phyloP scores from a whole-genome alignment of 129 eudicot genomes.

The Heracleum sosnowskyi region DNA sequence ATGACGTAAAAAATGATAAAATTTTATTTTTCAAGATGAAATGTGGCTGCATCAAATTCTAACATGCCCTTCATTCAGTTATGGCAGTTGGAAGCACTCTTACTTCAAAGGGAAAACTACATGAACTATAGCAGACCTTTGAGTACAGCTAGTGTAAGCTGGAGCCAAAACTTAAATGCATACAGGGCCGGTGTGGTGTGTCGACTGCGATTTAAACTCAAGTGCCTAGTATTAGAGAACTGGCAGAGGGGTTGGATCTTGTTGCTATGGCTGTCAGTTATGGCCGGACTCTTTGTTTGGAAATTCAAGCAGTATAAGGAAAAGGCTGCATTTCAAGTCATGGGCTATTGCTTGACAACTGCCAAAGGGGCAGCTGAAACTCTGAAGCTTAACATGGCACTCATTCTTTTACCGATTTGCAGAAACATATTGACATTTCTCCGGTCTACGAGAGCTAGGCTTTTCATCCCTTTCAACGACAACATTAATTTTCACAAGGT shows the following conservation, averaged over 20 bases:
- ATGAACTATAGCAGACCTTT: conserved; percentile 84
- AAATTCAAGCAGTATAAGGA: conserved; percentile 64
- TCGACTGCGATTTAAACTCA: conserved; percentile 31
- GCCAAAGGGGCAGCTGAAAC: conserved; percentile 99
- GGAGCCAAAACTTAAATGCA: conserved; percentile 68
- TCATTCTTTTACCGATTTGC: conserved; percentile 82
- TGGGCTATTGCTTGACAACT: conserved; percentile 85
- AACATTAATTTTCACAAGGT: conserved; percentile 96
- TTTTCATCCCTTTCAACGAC: conserved; percentile 73
- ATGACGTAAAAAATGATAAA: neutral
- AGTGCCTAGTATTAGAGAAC: conserved; percentile 46
- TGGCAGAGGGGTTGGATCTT: conserved; percentile 92
- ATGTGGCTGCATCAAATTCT: neutral
- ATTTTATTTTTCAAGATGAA: neutral
- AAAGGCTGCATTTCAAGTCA: conserved; percentile 72
- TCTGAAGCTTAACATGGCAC: conserved; percentile 95
- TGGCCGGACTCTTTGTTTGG: conserved; percentile 85
- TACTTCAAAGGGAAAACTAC: conserved; percentile 72
- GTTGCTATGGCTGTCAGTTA: conserved; percentile 52
- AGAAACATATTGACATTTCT: conserved; percentile 71
- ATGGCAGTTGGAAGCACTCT: conserved; percentile 97
- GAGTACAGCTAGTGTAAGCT: conserved; percentile 63
- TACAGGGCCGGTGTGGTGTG: conserved; percentile 29
- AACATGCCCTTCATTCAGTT: conserved; percentile 37
- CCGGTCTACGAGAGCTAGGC: conserved; percentile 75